Evolutionary conservation across 306 rosid species (phyloP).

Genomic region (Abrus pulchellus): DNA sequence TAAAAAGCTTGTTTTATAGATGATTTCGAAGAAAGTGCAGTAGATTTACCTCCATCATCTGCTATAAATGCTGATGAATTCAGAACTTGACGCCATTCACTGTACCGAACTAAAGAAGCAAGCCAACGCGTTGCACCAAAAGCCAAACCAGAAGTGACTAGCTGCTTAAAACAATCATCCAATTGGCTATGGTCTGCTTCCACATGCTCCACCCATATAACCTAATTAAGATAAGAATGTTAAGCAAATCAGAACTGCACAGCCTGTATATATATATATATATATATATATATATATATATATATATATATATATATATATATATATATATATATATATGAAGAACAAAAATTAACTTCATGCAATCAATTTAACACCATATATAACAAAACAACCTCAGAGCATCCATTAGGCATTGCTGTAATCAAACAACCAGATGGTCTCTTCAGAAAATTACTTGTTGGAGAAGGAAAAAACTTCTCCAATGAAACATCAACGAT

Average conservation of each 20-base stretch:
- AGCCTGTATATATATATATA: no score
- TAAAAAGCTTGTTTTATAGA: no score
- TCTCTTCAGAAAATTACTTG: constrained; percentile 43
- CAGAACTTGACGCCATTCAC: constrained; percentile 41
- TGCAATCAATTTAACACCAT: background rate
- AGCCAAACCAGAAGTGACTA: constrained; percentile 58
- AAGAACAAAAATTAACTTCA: background rate
- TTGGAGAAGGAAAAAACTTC: constrained; percentile 52
- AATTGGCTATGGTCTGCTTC: constrained; percentile 55
- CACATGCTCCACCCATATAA: constrained; percentile 74
- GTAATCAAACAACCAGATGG: constrained; percentile 77
- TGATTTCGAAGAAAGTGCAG: background rate
- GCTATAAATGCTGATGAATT: constrained; percentile 14
- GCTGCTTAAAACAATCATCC: constrained; percentile 37
- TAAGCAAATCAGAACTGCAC: background rate
- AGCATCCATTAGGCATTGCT: constrained; percentile 49
- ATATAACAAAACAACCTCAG: constrained; percentile 49
- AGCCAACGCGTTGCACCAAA: constrained; percentile 74
- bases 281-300: no score
- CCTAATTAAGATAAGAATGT: constrained; percentile 35
- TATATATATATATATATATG: no score
- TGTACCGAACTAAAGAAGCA: constrained; percentile 45
- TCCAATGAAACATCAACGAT: constrained; percentile 75
- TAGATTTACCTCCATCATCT: constrained; percentile 44
- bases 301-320: no score